Base-by-base conservation (phyloP, 108 stramenopile species). In the Hondaea fermentalgiana region DNA sequence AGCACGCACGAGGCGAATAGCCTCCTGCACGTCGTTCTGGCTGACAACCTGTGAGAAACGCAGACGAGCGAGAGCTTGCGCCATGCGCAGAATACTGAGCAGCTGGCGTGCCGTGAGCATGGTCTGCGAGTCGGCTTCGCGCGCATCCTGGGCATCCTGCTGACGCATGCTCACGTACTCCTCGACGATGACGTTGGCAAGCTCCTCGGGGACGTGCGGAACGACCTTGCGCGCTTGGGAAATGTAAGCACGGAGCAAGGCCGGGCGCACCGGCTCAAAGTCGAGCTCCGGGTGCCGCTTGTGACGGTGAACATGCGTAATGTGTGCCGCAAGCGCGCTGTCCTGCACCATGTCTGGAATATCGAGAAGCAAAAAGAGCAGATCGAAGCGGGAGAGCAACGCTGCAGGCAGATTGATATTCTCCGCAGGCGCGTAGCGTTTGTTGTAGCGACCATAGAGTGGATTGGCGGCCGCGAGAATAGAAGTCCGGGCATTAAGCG, bases 391-490 rank as follows among this genome's bases (percentile, higher is more conserved):
- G 89, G 97, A 97, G 19, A 99, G 91, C 44, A 99, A 92, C 16
- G 97, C 97, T 91, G 98, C 97, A 51, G 99, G 98, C 12, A 99
- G 93, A 92, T 98, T 98, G 90, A 99, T 94, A 91, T 99, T 99
- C 90, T 94, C 89, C 96, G 97, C 59, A 4, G 53, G 76, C 4
- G 88, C 12, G 72, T 69, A 87, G 51, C 64, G 44, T 51, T 90
- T 91, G 88, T 97, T 96, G 95, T 97, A 98, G 60, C 97, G 92
- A 17, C 97, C 96, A 90, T 98, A 98, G 4, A 99, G 92, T 6
- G 99, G 99, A 90, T 99, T 99, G 23, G 99, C 99, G 14, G 99
- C 99, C 0, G 99, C 99, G 14, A 99, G 93, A 8, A 99, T 97
- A 12, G 99, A 97, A 8, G 97, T 95, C 47, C 99, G 96, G 5